Base-by-base conservation (phyloP, 257 asterid species). In the Jacaranda copaia region DNA sequence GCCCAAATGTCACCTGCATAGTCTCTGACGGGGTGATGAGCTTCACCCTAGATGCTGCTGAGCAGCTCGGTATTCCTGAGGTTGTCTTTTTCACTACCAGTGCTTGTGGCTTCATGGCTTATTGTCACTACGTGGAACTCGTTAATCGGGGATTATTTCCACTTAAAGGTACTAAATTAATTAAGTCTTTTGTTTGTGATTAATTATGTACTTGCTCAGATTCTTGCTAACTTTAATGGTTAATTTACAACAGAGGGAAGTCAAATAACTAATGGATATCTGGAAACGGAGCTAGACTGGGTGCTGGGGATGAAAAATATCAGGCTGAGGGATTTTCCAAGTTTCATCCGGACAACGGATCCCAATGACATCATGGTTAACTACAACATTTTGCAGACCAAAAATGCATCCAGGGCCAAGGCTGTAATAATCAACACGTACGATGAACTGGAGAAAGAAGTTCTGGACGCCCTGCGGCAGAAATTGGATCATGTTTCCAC, bases 21-120 rank as follows among this genome's bases (percentile, higher is more conserved):
- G 89, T 89, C 16, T 85, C 96, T 20, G 96, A 91, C 72, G 94
- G 92, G 5, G 89, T 45, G 36, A 91, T 86, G 94, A 89, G 90
- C 81, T 89, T 91, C 78, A 87, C 94, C 0, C 86, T 91, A 10
- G 85, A 86, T 36, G 94, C 94, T 6, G 89, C 96, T 1, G 94
- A 86, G 49, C 53, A 71, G 74, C 83, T 91, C 19, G 70, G 56
- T 3, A 87, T 91, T 20, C 96, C 94, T n/a, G 94, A 86, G 83
- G 89, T 79, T 0, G 89, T 87, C 14, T 87, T 91, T 25, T 91
- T 83, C 74, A 89, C 96, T 4, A 78, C 88, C 0, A 88, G 92
- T 64, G 91, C 94, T 5, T 91, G 89, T 67, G 92, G 92, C 1
- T 86, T 86, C 82, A 83, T 86, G 94, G 85, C 72, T 3, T 87